Evolutionary conservation across 805 yeast genomes (phyloP).

Genomic region (Saccharomycopsis schoenii): DNA sequence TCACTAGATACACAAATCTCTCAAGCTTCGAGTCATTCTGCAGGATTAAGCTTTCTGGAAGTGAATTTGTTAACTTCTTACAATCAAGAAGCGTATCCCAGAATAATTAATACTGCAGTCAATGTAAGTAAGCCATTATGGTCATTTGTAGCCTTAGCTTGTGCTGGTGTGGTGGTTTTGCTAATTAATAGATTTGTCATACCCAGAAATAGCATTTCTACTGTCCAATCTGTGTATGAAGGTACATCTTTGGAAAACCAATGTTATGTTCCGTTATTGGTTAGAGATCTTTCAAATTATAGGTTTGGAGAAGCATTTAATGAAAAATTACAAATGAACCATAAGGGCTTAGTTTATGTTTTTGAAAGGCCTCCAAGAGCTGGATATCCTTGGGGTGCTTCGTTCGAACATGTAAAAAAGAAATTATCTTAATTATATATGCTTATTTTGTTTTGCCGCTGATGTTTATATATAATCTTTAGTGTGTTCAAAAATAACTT

Average conservation of each 20-base stretch:
- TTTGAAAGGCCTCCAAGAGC: neutral
- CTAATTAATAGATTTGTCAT: neutral
- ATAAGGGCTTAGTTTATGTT: neutral
- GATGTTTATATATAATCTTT: neutral
- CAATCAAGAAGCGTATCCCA: neutral
- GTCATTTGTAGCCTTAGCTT: neutral
- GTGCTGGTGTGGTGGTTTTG: neutral
- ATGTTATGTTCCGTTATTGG: neutral
- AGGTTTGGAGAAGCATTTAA: neutral
- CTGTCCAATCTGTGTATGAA: neutral
- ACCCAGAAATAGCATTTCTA: neutral
- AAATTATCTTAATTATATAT: neutral
- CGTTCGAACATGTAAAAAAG: neutral
- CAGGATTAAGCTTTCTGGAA: neutral
- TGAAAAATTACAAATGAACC: neutral
- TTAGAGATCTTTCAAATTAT: neutral
- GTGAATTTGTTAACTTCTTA: neutral
- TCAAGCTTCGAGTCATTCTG: neutral
- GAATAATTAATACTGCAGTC: neutral
- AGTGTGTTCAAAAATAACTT: too few relatives aligned
- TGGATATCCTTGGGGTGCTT: neutral
- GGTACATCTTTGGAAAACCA: neutral
- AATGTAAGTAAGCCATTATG: neutral
- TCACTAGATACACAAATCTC: neutral
- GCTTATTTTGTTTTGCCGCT: neutral